phyloP scores from a whole-genome alignment of 139 green algal species.

The Mesostigma viride region DNA sequence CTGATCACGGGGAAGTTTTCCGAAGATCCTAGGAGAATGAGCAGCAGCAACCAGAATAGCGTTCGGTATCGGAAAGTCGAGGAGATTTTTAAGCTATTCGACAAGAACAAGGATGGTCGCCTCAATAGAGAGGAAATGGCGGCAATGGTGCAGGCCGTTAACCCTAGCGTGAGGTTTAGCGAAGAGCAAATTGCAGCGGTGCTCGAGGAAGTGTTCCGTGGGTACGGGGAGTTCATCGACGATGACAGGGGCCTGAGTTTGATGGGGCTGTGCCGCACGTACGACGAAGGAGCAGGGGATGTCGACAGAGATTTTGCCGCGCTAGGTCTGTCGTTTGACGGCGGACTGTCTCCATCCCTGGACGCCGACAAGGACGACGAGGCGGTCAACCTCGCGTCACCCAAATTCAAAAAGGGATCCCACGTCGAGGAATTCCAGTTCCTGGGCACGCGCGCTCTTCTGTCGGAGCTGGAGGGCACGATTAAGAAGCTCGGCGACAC shows the following conservation, averaged over 20 bases:
- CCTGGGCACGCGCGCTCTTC: too few species aligned
- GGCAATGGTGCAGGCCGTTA: constrained; percentile 32
- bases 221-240: constrained; percentile 35
- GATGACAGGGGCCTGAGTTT: constrained; percentile 24
- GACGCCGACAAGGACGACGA: background rate
- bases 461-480: too few species aligned
- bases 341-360: too few species aligned
- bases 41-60: too few species aligned
- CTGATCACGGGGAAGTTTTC: too few species aligned
- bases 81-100: constrained; percentile 31
- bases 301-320: constrained; percentile 36
- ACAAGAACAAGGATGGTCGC: constrained; percentile 26
- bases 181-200: constrained; percentile 34
- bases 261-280: constrained; percentile 29
- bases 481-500: too few species aligned
- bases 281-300: constrained; percentile 36
- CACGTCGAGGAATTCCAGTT: too few species aligned
- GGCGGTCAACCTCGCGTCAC: too few species aligned
- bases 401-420: too few species aligned
- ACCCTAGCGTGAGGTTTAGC: constrained; percentile 30
- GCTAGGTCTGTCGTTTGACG: constrained; percentile 17
- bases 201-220: constrained; percentile 36
- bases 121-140: constrained; percentile 35
- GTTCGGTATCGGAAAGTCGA: constrained; percentile 31
- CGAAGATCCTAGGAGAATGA: too few species aligned